These are phyloP conservation scores for Kandelia obovata DNA, from an alignment of 345 rosid species.

Conservation along the genomic window DNA sequence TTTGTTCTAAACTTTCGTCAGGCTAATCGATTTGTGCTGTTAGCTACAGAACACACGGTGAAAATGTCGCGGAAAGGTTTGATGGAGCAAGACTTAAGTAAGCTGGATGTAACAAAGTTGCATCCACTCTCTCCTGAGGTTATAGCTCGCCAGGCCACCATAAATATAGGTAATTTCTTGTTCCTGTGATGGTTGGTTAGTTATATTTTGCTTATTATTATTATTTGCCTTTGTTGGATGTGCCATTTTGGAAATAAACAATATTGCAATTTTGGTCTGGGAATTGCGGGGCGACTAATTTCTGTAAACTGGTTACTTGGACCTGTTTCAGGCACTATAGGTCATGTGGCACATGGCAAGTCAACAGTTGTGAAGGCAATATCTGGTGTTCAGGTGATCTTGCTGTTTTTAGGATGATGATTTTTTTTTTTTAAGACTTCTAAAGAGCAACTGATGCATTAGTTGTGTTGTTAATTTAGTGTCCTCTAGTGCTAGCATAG, in stretches of 20 bases:
- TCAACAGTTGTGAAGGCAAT: conserved; percentile 94
- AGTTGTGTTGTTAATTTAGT: not conserved
- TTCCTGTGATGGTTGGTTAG: not conserved
- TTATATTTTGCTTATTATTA: no score
- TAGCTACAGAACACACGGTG: not conserved
- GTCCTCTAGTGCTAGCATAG: not conserved
- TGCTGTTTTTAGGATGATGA: not conserved
- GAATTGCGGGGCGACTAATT: no score
- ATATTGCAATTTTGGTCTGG: no score
- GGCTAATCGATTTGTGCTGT: no score
- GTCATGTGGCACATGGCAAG: conserved; percentile 98
- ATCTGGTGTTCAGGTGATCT: conserved; percentile 90
- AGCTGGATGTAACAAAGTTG: conserved; percentile 70
- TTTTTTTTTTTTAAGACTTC: not conserved
- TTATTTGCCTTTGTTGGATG: no score
- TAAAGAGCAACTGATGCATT: not conserved
- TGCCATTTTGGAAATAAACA: no score
- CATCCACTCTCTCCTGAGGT: conserved; percentile 98
- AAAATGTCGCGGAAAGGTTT: conserved; percentile 86
- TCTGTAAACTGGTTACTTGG: no score
- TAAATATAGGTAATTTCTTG: conserved; percentile 59
- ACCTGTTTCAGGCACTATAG: conserved; percentile 65
- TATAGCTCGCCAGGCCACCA: conserved; percentile 94
- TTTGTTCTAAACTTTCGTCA: no score
- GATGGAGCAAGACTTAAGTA: conserved; percentile 87